phyloP scores from a whole-genome alignment of 1,284 basidiomycete genomes.

The Austropuccinia psidii region DNA sequence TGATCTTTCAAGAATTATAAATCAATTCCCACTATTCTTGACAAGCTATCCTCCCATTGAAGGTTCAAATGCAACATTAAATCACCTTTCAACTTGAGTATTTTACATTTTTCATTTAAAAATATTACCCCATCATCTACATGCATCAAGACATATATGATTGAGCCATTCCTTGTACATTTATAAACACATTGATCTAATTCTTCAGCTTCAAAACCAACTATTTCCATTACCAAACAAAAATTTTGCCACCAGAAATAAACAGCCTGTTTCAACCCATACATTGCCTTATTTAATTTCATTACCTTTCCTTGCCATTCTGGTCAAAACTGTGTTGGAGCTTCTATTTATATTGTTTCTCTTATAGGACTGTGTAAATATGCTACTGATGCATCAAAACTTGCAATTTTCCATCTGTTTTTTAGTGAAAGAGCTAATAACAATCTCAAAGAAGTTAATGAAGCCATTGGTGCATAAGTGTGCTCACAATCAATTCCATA shows the following conservation, averaged over 20 bases:
- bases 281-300: neutral
- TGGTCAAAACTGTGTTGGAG: neutral
- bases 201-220: neutral
- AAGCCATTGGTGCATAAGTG: slow-evolving; percentile 2
- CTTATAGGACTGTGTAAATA: slow-evolving; percentile 20
- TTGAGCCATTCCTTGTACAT: neutral
- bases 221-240: neutral
- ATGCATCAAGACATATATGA: neutral
- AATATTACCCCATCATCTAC: neutral
- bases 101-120: too few species aligned
- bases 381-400: neutral
- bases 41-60: too few species aligned
- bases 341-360: neutral
- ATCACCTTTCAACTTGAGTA: too few species aligned
- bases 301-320: neutral
- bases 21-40: too few species aligned
- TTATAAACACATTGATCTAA: neutral
- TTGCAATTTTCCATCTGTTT: neutral
- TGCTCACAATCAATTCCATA: neutral
- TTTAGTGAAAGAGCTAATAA: neutral
- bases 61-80: too few species aligned
- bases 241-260: slow-evolving; percentile 10
- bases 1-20: too few species aligned
- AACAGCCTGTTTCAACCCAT: neutral
- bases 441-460: neutral